These are phyloP conservation scores for Sclerotiophoma versabilis DNA, from an alignment of 2,329 filamentous ascomycete genomes.

Conservation along the genomic window DNA sequence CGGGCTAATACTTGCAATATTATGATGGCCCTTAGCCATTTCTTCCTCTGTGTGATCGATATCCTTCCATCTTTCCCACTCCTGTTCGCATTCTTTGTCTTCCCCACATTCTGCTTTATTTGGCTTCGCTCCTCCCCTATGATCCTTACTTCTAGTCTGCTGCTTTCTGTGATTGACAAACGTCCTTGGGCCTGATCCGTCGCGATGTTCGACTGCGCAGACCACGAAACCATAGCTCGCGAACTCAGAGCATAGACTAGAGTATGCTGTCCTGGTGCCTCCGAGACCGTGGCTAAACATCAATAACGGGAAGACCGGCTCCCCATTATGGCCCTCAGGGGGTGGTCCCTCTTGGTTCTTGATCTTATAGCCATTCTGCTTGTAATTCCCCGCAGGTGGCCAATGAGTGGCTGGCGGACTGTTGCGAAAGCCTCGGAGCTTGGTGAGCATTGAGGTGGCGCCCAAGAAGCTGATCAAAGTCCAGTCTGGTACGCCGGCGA, in stretches of 20 bases:
- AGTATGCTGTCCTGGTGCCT: conserved; percentile 68
- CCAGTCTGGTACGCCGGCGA: conserved; percentile 59
- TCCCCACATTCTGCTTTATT: conserved; percentile 10
- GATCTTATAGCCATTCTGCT: conserved; percentile 49
- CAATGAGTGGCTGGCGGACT: conserved; percentile 63
- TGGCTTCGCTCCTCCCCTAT: conserved; percentile 25
- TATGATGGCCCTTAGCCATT: conserved; percentile 53
- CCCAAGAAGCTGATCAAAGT: conserved; percentile 62
- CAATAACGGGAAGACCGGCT: conserved; percentile 66
- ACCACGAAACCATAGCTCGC: conserved; percentile 72
- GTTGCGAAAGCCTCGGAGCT: conserved; percentile 70
- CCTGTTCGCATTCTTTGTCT: conserved; percentile 24
- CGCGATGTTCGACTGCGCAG: conserved; percentile 69
- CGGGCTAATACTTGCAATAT: conserved; percentile 49
- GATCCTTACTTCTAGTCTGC: conserved; percentile 19
- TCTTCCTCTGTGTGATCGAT: conserved; percentile 51
- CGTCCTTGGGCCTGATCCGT: conserved; percentile 68
- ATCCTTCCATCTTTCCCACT: conserved; percentile 35
- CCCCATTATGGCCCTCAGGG: conserved; percentile 38
- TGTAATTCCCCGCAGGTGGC: conserved; percentile 54
- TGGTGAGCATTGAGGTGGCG: conserved; percentile 68
- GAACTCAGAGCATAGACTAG: conserved; percentile 69
- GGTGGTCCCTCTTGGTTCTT: conserved; percentile 53
- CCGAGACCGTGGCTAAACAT: conserved; percentile 73
- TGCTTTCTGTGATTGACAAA: conserved; percentile 64